Conservation (phyloP, 192 early-diverging fungal genomes). For the Rhizophagus sp. region DNA sequence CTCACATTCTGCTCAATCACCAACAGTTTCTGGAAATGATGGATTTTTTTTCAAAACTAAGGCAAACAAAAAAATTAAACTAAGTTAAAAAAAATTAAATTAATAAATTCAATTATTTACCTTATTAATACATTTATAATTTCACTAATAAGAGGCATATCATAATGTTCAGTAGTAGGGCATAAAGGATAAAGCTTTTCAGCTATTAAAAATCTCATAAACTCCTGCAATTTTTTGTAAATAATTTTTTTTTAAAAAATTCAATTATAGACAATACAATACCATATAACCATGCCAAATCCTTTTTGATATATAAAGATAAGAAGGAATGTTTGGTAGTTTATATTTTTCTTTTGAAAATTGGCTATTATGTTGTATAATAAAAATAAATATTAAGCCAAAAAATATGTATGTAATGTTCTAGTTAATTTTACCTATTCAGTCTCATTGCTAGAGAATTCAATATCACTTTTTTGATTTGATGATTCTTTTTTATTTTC, state of each 20-base stretch:
- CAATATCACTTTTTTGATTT: neutral
- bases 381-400: neutral
- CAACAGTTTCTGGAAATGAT: neutral
- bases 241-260: too few species aligned
- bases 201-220: neutral
- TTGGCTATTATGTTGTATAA: neutral
- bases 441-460: neutral
- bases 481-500: neutral
- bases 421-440: neutral
- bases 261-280: too few species aligned
- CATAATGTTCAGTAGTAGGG: too few species aligned
- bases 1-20: neutral
- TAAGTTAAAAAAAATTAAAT: too few species aligned
- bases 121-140: neutral
- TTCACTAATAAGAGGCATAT: neutral
- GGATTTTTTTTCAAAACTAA: neutral
- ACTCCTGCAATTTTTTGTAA: neutral
- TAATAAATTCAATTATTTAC: too few species aligned
- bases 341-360: conserved; percentile 5
- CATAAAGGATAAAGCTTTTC: neutral
- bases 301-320: neutral
- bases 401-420: neutral
- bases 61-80: neutral
- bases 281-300: neutral
- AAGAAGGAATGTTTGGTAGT: neutral